A percentile compares a stretch with the other conserved stretches of the same genome.
Evolutionary conservation across 495 filamentous ascomycete genomes (phyloP).

Genomic region (Articulospora tetracladia): DNA sequence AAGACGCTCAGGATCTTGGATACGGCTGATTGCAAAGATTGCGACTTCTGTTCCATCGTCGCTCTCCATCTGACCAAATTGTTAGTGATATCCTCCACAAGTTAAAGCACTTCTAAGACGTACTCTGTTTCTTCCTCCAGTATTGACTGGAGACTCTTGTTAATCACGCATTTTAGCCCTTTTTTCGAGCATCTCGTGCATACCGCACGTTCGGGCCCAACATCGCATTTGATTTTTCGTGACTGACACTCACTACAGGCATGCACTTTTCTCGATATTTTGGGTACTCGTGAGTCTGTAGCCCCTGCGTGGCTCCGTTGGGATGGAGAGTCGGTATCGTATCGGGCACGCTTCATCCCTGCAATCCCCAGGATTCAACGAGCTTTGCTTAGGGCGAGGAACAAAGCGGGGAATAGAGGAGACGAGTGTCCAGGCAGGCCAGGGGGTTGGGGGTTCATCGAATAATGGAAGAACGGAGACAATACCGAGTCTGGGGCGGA

Average conservation of each 20-base stretch:
- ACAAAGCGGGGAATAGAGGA: background rate
- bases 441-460: background rate
- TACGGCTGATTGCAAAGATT: constrained; percentile 13
- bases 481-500: too few relatives aligned
- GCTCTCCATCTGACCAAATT: constrained; percentile 12
- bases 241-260: constrained; percentile 32
- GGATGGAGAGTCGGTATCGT: constrained; percentile 1
- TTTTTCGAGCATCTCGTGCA: constrained; percentile 33
- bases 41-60: background rate
- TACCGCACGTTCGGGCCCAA: constrained; percentile 23
- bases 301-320: background rate
- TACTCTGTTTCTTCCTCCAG: constrained; percentile 35
- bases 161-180: constrained; percentile 33
- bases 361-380: background rate
- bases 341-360: constrained; percentile 33
- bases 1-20: constrained; percentile 11
- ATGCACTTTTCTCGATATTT: constrained; percentile 7
- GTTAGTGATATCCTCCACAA: background rate
- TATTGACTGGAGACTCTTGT: constrained; percentile 33
- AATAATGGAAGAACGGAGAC: background rate
- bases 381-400: background rate
- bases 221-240: constrained; percentile 35
- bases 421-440: background rate
- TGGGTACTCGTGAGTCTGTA: background rate
- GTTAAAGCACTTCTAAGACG: background rate